Evolutionary conservation across 176 grass and related monocot genomes (phyloP).

Genomic region (Carex myosuroides): DNA sequence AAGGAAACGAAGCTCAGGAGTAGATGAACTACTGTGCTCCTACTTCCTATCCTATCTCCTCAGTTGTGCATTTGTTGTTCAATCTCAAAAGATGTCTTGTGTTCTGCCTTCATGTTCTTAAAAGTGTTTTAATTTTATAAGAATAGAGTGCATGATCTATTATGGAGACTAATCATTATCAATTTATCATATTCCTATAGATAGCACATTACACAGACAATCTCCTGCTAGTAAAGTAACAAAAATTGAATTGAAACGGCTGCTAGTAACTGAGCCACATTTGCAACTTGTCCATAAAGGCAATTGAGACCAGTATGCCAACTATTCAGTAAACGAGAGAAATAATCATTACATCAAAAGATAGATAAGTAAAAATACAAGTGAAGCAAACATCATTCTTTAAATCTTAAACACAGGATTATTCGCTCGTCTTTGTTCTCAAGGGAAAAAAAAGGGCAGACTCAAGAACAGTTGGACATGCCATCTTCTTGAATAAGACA

Average conservation of each 20-base stretch:
- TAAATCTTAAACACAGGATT: background rate
- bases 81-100: too few species aligned
- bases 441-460: background rate
- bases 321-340: too few species aligned
- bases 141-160: background rate
- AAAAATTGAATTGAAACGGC: background rate
- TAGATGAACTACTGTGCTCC: background rate
- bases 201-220: background rate
- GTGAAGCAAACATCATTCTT: background rate
- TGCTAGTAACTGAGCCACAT: background rate
- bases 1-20: background rate
- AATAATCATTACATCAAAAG: background rate
- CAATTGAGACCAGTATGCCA: background rate
- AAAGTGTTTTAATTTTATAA: too few species aligned
- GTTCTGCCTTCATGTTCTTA: too few species aligned
- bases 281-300: background rate
- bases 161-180: background rate
- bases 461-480: background rate
- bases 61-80: too few species aligned
- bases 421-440: background rate
- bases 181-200: background rate
- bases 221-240: background rate
- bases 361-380: background rate
- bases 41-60: background rate
- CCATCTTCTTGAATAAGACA: background rate